phyloP scores from a whole-genome alignment of 805 yeast genomes.

The Kluyveromyces aestuarii region DNA sequence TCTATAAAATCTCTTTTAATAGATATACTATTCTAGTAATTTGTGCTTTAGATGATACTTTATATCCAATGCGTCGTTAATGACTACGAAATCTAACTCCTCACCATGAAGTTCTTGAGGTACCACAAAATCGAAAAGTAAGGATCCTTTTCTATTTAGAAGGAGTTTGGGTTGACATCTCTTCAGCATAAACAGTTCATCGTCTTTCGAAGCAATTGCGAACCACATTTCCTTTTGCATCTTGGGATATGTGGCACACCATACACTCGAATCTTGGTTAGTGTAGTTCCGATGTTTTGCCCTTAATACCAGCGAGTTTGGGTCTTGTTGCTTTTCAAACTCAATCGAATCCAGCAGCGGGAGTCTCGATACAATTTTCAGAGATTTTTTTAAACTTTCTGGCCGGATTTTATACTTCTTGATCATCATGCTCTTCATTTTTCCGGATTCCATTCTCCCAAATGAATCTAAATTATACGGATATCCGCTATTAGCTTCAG shows the following conservation, averaged over 20 bases:
- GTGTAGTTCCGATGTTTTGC: constrained; percentile 44
- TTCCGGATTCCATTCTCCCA: constrained; percentile 29
- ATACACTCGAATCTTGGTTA: constrained; percentile 54
- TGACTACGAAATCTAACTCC: constrained; percentile 37
- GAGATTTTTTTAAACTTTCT: constrained; percentile 40
- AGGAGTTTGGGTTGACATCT: constrained; percentile 57
- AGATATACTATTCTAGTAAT: constrained; percentile 6
- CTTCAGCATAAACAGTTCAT: constrained; percentile 56
- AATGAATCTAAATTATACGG: constrained; percentile 30
- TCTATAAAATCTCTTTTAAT: background rate
- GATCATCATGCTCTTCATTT: constrained; percentile 6
- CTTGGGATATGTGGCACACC: constrained; percentile 79
- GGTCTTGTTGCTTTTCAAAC: constrained; percentile 29
- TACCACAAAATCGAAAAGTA: constrained; percentile 38
- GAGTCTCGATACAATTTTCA: constrained; percentile 42
- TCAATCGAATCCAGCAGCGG: constrained; percentile 47
- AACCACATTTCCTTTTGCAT: constrained; percentile 93
- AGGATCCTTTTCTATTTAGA: constrained; percentile 20
- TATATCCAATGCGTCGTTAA: constrained; percentile 63
- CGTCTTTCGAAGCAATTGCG: constrained; percentile 43
- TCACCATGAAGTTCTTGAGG: constrained; percentile 41
- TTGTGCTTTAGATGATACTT: constrained; percentile 29
- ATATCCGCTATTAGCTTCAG: constrained; percentile 2
- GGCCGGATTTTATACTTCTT: constrained; percentile 33
- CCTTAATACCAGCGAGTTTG: constrained; percentile 33